These are phyloP conservation scores for Pythium coloratum DNA, from an alignment of 352 stramenopile species.

Conservation along the genomic window DNA sequence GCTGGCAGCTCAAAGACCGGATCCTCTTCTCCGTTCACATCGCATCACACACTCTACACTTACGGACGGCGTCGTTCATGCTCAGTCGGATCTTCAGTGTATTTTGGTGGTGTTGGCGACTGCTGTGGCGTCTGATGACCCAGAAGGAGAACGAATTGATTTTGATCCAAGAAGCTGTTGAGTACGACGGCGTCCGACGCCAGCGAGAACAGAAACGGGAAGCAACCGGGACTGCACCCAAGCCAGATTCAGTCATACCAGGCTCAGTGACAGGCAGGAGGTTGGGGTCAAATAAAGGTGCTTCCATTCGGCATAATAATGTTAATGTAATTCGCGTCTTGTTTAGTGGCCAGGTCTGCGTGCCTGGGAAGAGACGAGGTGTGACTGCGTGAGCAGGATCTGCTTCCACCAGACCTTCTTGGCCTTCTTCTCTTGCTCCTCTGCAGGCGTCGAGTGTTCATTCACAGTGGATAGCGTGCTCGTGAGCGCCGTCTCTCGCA, in stretches of 20 bases:
- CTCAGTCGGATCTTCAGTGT: neutral
- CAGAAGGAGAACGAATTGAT: neutral
- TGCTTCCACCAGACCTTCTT: constrained; percentile 17
- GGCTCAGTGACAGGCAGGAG: too few species aligned
- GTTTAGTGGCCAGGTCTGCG: neutral
- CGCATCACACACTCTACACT: neutral
- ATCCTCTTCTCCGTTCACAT: neutral
- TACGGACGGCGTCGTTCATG: neutral
- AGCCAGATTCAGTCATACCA: neutral
- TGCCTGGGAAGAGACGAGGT: neutral
- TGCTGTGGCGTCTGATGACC: neutral
- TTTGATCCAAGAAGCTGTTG: neutral
- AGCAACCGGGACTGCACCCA: neutral
- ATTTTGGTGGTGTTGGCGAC: constrained; percentile 1
- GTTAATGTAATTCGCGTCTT: neutral
- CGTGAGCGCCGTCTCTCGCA: neutral
- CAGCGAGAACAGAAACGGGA: neutral
- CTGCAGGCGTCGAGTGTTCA: neutral
- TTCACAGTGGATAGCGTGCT: neutral
- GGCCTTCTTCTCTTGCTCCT: neutral
- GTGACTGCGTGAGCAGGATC: constrained; percentile 11
- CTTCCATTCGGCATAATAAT: neutral
- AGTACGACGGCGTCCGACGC: neutral
- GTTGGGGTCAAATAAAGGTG: neutral
- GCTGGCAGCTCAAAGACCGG: constrained; percentile 11